Evolutionary conservation across 2,329 filamentous ascomycete genomes (phyloP).

Genomic region (Ceratocystis albifundus): DNA sequence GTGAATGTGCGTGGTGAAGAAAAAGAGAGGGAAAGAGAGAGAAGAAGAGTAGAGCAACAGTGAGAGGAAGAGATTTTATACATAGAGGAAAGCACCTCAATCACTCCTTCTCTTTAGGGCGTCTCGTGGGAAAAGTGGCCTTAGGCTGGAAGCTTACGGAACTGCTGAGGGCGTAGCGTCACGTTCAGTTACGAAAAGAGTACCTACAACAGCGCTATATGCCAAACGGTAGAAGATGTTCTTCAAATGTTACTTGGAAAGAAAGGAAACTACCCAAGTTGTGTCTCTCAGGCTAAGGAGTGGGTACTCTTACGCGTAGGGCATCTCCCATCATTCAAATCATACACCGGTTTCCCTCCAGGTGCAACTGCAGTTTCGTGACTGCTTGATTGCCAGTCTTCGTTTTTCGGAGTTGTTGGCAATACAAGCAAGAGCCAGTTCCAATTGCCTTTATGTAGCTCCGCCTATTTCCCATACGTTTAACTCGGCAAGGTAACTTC

Average conservation of each 20-base stretch:
- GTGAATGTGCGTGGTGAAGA: slow-evolving; percentile 10
- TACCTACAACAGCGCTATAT: background rate
- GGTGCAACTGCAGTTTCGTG: background rate
- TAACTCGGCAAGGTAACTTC: background rate
- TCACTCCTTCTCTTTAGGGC: background rate
- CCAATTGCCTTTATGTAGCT: background rate
- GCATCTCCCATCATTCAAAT: background rate
- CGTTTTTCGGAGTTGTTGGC: background rate
- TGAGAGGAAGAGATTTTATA: slow-evolving; percentile 11
- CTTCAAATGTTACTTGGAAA: background rate
- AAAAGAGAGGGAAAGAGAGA: background rate
- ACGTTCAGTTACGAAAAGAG: background rate
- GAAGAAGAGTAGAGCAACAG: background rate
- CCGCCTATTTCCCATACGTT: background rate
- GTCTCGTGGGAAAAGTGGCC: background rate
- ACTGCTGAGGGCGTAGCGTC: background rate
- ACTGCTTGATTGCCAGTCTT: background rate
- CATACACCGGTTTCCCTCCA: background rate
- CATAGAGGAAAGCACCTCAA: background rate
- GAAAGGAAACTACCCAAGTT: background rate
- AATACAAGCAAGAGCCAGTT: background rate
- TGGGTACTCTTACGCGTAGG: background rate
- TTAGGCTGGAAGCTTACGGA: background rate
- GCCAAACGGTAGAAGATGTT: background rate
- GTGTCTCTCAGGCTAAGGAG: background rate